A percentile compares a stretch with the other conserved stretches of the same genome.
Conservation (phyloP, 768 basidiomycete species). For the Brasilioporus rufonigricans region DNA sequence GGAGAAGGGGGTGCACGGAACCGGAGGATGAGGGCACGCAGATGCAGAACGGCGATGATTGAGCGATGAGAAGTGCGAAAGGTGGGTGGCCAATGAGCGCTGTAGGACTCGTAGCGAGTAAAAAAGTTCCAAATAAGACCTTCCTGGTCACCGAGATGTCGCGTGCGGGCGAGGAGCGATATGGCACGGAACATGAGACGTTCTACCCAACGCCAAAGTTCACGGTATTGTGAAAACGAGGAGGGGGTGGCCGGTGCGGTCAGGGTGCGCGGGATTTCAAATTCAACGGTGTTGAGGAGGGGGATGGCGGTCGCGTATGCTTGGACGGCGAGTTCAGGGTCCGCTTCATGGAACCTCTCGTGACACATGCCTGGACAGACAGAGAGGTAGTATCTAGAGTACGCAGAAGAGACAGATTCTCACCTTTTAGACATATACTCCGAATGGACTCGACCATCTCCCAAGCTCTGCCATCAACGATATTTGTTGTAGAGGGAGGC, state of each 20-base stretch:
- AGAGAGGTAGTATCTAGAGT: background rate
- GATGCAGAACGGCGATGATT: slow-evolving; percentile 63
- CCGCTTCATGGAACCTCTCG: slow-evolving; percentile 55
- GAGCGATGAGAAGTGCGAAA: slow-evolving; percentile 80
- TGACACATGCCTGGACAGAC: slow-evolving; percentile 63
- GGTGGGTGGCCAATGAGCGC: slow-evolving; percentile 69
- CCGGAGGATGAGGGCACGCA: slow-evolving; percentile 68
- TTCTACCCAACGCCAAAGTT: slow-evolving; percentile 86
- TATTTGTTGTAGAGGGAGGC: slow-evolving; percentile 46
- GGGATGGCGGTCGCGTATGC: slow-evolving; percentile 56
- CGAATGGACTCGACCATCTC: slow-evolving; percentile 70
- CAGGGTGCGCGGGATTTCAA: slow-evolving; percentile 42
- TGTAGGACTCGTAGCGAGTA: slow-evolving; percentile 57
- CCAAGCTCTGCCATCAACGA: slow-evolving; percentile 72
- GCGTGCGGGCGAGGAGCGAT: slow-evolving; percentile 54
- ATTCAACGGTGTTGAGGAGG: slow-evolving; percentile 48
- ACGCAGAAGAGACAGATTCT: slow-evolving; percentile 12
- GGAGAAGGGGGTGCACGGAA: slow-evolving; percentile 29
- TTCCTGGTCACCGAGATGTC: slow-evolving; percentile 33
- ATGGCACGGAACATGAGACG: slow-evolving; percentile 79
- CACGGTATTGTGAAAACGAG: slow-evolving; percentile 67
- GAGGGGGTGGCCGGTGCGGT: slow-evolving; percentile 30
- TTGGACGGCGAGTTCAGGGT: slow-evolving; percentile 50
- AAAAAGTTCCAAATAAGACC: slow-evolving; percentile 63
- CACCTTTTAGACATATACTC: slow-evolving; percentile 78